Percentiles rank a stretch among this genome's conserved stretches.
phyloP scores from a whole-genome alignment of 2,329 filamentous ascomycete species.

The Dryadomyces quercivorus region DNA sequence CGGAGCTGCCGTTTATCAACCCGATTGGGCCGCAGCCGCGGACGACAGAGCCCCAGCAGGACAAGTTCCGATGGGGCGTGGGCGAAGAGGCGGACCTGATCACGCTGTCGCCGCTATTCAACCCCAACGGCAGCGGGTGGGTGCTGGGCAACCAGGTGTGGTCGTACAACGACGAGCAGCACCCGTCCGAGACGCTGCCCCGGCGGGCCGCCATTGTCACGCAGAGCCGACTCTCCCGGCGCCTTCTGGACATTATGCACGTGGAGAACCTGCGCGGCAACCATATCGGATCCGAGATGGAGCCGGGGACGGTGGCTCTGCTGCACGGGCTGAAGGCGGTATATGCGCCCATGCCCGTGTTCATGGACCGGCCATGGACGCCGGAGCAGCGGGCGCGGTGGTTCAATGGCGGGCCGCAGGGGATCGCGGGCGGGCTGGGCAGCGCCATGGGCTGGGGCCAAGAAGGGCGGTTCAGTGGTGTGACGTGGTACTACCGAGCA shows the following conservation, averaged over 20 bases:
- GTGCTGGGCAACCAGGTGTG: constrained; percentile 56
- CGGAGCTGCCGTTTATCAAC: constrained; percentile 43
- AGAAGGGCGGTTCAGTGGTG: constrained; percentile 44
- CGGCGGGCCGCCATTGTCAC: constrained; percentile 69
- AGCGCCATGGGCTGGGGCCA: constrained; percentile 48
- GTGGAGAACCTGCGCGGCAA: constrained; percentile 61
- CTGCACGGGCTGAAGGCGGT: constrained; percentile 71
- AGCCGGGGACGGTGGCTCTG: constrained; percentile 57
- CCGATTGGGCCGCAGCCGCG: constrained; percentile 40
- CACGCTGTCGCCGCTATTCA: constrained; percentile 68
- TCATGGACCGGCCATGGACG: constrained; percentile 63
- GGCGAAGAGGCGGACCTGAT: constrained; percentile 21
- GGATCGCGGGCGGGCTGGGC: constrained; percentile 35
- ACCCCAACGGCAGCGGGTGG: constrained; percentile 62
- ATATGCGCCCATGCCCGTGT: constrained; percentile 67
- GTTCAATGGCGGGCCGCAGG: constrained; percentile 47
- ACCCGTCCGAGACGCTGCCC: constrained; percentile 44
- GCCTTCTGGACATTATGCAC: constrained; percentile 65
- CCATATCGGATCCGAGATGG: constrained; percentile 73
- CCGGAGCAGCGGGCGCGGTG: constrained; percentile 39
- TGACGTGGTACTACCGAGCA: constrained; percentile 49
- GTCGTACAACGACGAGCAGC: constrained; percentile 44
- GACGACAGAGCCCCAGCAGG: constrained; percentile 11
- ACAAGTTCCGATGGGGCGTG: constrained; percentile 19
- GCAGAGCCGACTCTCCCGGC: constrained; percentile 60